Evolutionary conservation across 1,139 yeast genomes (phyloP).

Genomic region (Zygoascus meyerae): DNA sequence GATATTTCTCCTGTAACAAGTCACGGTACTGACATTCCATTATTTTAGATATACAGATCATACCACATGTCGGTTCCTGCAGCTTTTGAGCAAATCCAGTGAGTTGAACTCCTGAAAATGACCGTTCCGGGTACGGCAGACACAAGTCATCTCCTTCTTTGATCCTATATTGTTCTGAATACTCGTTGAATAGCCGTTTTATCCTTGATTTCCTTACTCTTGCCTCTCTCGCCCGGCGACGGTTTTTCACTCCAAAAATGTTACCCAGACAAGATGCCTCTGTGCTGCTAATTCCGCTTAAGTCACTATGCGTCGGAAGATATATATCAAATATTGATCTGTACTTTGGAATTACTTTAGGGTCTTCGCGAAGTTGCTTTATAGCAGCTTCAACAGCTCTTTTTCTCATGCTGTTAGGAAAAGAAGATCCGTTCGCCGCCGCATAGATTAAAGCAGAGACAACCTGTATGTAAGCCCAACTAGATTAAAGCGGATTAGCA

Average conservation of each 20-base stretch:
- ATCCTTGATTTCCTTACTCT: neutral
- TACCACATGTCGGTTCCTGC: neutral
- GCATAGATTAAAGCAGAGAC: too few relatives aligned
- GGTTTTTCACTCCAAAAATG: conserved; percentile 8
- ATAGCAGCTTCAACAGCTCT: conserved; percentile 4
- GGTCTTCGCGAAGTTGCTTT: conserved; percentile 2
- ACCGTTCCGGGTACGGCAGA: conserved; percentile 11
- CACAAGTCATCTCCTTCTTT: conserved; percentile 1
- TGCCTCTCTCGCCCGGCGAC: conserved; percentile 3
- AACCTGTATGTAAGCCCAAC: too few relatives aligned
- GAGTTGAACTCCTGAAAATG: conserved; percentile 5
- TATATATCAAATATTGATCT: conserved; percentile 6
- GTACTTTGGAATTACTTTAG: conserved; percentile 2
- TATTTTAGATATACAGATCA: conserved; percentile 1
- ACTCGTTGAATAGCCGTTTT: conserved; percentile 1
- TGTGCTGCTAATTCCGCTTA: neutral
- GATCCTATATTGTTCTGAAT: conserved; percentile 5
- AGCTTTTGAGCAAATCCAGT: neutral
- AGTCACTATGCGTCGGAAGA: conserved; percentile 6
- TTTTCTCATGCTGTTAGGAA: neutral
- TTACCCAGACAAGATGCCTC: conserved; percentile 11
- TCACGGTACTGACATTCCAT: neutral
- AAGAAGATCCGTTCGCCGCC: too few relatives aligned
- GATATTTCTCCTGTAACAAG: neutral
- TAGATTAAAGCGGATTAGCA: too few relatives aligned